Evolutionary conservation across 352 stramenopile genomes (phyloP), one percentile per base, ranked within the genome.

Genomic region (Phytophthora kernoviae): DNA sequence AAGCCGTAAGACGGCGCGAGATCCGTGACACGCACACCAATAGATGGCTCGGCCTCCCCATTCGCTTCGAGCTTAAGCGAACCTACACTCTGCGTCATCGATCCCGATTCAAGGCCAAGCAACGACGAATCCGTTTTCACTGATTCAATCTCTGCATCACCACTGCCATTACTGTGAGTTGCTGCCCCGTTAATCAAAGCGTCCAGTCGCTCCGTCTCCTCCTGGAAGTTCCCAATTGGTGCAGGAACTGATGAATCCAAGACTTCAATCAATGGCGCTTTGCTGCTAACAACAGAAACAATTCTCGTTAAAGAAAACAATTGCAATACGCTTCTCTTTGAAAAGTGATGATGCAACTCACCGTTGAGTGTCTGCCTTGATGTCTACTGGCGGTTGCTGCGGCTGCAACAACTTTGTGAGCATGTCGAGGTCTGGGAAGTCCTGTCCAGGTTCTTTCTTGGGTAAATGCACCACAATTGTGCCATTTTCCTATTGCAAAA

Each of bases 381-480:
- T 20, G 56, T 81, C 56, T 21, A 78, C 53, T 20, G 62, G 64
- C 5, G 68, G 64, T 34, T 75, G 77, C 47, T 83, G 87, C 33
- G 80, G 81, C 65, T 92, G 82, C 45, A 98, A 56, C 21, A 98
- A 71, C 44, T 91, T 97, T 1, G 94, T 97, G 44, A 97, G 79
- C 62, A 98, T 80, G 63, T 98, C 93, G 17, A 98, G 77, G 72
- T 98, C 93, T 11, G 87, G 72, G 57, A 98, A 98, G 41, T 96
- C 71, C 48, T 84, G 78, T 1, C 89, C 91, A 1, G 87, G 79
- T 30, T 90, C 84, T 62, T 88, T 83, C 71, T 98, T 98, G 20
- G 76, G 80, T 46, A 98, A 36, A 63, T 98, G 87, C 46, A 98
- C 81, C 34, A 88, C 83, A 40, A 98, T 96, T 18, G 90, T 98